Base-by-base conservation (phyloP, 2,329 filamentous ascomycete species). In the Penicillium hordei region DNA sequence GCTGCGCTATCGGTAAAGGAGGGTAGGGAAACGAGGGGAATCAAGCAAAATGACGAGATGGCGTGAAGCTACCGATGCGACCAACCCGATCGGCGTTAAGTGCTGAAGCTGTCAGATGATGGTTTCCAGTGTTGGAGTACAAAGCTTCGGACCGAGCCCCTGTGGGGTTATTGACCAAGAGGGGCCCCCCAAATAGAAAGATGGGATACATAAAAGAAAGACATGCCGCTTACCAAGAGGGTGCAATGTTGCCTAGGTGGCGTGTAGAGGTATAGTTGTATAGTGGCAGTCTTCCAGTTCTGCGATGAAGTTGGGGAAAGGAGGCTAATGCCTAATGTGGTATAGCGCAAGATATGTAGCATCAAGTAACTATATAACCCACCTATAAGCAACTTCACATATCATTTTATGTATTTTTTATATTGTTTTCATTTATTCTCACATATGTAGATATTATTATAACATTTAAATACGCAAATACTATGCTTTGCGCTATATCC, bases 11-110 rank as follows among this genome's bases (percentile, higher is more conserved):
- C 49, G 45, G 51, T 49, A 21, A 57, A 54, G 58, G 59, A 60
- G 56, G 59, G 58, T 55, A 51, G 33, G 12, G 27, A 39, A 49
- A 43, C 46, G 48, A 48, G 44, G 38, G n/a, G 48, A 57, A 52
- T 48, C 53, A 59, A 50, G 54, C 44, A 38, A 49, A 46, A 66
- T 66, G 63, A 66, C 64, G 64, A 64, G 61, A 65, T 65, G 60
- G 64, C 61, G 63, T 57, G 53, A 53, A 65, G 64, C 64, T 66
- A 64, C 60, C 58, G 59, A 67, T 66, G 64, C 58, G 62, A 65
- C 57, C 60, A 64, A 48, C 60, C 62, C 61, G 57, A 67, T 66
- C 60, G 60, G 61, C 57, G 60, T 56, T 58, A 51, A 25, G 42
- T 40, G 44, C 48, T 55, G 33, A 51, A 63, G 54, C 49, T 64